Evolutionary conservation across 371 early-diverging fungal genomes (phyloP), one percentile per base, ranked within the genome.

Genomic region (Sporodiniella umbellata): DNA sequence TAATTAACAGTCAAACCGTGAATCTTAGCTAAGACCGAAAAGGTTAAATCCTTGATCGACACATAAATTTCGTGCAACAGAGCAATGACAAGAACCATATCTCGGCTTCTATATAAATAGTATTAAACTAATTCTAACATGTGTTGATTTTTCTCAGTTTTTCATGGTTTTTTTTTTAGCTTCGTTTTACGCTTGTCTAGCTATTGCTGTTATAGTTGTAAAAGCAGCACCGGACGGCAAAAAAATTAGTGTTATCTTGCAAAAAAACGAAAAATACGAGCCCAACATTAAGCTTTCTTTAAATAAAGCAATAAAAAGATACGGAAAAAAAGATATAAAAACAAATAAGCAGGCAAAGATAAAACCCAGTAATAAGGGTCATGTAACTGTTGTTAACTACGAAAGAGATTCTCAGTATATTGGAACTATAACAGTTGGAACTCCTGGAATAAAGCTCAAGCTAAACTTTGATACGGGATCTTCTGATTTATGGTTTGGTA

Each of bases 381-480:
- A 12, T 21, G 53, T 66, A 10, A 54, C 66, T 7, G 42, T 65
- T 1, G 45, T 42, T 30, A 58, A 66, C 35, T 46, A 61, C 33
- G 45, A 24, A 3, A 51, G 22, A 14, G 66, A 66, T 53, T 30
- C 51, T 17, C 54, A 79, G 59, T 85, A 85, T 66, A 81, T 79
- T 42, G 85, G 83, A 40, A 55, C 40, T 8, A 61, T 85, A 33
- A 28, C 60, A 6, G 54, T 89, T 12, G 89, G 89, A 11, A 83
- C 87, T n/a, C 89, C 89, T 10, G 64, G 75, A 2, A 80, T 87
- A 54, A 54, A 26, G 14, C 67, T 88, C 62, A 70, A 76, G 52
- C 72, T 90, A 11, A 68, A 86, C 28, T 83, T 89, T 51, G 89
- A 89, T 55, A 89, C 89, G 6, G 87, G 88, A 0, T 88, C 88